Base-by-base conservation (phyloP, 345 rosid genomes). In the Toxicodendron radicans region DNA sequence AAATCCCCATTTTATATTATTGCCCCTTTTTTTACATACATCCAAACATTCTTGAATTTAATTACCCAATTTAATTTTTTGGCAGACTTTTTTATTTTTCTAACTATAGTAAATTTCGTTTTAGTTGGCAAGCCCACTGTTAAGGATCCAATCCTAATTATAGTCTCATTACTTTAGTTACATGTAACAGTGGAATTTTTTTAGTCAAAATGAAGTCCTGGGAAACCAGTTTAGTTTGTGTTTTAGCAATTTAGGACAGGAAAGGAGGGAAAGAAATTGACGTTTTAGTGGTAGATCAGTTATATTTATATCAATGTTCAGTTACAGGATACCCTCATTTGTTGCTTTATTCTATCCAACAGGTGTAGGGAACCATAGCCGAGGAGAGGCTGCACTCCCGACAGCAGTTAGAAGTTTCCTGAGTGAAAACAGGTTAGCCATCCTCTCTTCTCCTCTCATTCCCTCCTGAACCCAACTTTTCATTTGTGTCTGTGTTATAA, bases 281-380 rank as follows among this genome's bases (percentile, higher is more conserved):
- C 32, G 1, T 32, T 27, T 30, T 30, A 30, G n/a, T 24, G 32
- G 64, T 32, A 38, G 17, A 13, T 32, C 10, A 32, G 3, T 45
- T 46, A 46, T 65, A 7, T 54, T 38, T 49, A 52, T 18, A 27
- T 51, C 45, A 13, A 30, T 45, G 14, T 27, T 33, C 18, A 24
- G n/a, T 16, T 7, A 14, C 24, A 30, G 49, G 61, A 30, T 30
- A 57, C 63, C 3, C 35, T 32, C 60, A 56, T 63, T 59, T 10
- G 70, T 68, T 64, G 56, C 51, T 61, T 61, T 65, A n/a, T 71
- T 45, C 73, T 65, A 64, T 52, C 30, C 59, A 63, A 63, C 82
- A 91, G 99, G 98, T 61, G 81, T 93, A 58, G 99, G 99, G 62
- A 95, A 89, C 73, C 97, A 93, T 77, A 93, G 99, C 83, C 88